A percentile compares a stretch with the other conserved stretches of the same genome.
Conservation (phyloP, 192 early-diverging fungal species). For the Chytriomyces sp. region DNA sequence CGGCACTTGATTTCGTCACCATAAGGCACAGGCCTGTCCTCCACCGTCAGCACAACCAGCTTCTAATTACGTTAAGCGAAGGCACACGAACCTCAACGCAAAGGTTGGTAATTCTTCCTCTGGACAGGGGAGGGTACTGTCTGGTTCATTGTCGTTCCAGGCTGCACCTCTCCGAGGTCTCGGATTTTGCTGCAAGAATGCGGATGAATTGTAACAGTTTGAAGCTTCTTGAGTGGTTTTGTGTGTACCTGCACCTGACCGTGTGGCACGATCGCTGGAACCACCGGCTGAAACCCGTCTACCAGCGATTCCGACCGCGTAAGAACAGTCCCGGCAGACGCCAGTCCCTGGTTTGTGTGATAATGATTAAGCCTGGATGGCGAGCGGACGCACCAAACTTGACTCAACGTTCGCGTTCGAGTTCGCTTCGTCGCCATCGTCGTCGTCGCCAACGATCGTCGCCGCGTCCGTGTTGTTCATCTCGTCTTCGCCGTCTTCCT, state of each 20-base stretch:
- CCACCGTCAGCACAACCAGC: background rate
- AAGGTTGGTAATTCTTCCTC: background rate
- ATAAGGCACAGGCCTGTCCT: conserved; percentile 66
- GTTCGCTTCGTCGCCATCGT: no score
- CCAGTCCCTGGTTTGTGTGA: background rate
- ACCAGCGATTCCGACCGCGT: background rate
- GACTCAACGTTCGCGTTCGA: no score
- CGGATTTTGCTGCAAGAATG: background rate
- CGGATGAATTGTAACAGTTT: background rate
- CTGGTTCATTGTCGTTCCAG: background rate
- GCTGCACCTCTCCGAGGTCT: background rate
- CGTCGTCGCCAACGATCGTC: background rate
- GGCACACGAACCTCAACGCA: conserved; percentile 21
- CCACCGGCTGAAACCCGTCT: background rate
- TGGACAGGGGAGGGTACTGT: background rate
- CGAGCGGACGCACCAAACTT: background rate
- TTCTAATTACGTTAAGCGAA: background rate
- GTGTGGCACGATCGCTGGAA: background rate
- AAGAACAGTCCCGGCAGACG: background rate
- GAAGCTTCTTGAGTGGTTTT: background rate
- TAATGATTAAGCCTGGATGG: background rate
- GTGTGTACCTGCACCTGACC: no score
- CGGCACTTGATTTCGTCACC: conserved; percentile 68
- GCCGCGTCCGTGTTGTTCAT: background rate
- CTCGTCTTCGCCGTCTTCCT: background rate